Base-by-base conservation (phyloP, 2,329 filamentous ascomycete genomes). In the Diplodia sapinea region DNA sequence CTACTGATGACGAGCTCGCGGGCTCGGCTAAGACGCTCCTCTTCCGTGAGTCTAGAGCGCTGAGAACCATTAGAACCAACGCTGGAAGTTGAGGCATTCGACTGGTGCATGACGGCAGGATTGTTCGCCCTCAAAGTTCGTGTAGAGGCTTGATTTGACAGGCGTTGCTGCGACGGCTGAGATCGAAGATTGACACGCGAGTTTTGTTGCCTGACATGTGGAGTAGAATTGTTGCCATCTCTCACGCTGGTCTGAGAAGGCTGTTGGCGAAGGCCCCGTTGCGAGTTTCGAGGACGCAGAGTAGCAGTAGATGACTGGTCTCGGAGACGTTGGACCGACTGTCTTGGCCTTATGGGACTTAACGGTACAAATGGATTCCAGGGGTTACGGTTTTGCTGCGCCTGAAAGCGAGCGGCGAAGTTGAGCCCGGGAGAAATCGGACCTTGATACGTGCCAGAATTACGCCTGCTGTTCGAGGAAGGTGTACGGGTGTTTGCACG, bases 291-390 rank as follows among this genome's bases (percentile, higher is more conserved):
- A 31, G 77, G 71, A 50, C 78, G 72, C 23, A 80, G 69, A 8
- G 77, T 80, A 23, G 77, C 78, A 11, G 74, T 78, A 9, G 79
- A 80, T 15, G 78, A 75, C 69, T 79, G 77, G 20, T 80, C 78
- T 64, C 70, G 64, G 26, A 72, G 66, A n/a, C 77, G 74, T 11
- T 79, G 72, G 26, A 74, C 72, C 31, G 77, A 74, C 36, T 75
- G 76, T 8, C 78, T 77, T 33, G 71, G 78, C 29, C 74, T 74
- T 26, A 63, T 38, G 20, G 66, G 70, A 23, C 74, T 70, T 47
- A 74, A 69, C 68, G 76, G 63, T 1, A 79, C 74, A 57, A 76
- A 79, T 6, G 75, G 73, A 64, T 74, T 76, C 75, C 76, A 80
- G 2, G 77, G 78, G 33, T 80, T 80, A 31, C 76, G 74, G 29